Evolutionary conservation across 257 asterid genomes (phyloP).

Genomic region (Lantana camara): DNA sequence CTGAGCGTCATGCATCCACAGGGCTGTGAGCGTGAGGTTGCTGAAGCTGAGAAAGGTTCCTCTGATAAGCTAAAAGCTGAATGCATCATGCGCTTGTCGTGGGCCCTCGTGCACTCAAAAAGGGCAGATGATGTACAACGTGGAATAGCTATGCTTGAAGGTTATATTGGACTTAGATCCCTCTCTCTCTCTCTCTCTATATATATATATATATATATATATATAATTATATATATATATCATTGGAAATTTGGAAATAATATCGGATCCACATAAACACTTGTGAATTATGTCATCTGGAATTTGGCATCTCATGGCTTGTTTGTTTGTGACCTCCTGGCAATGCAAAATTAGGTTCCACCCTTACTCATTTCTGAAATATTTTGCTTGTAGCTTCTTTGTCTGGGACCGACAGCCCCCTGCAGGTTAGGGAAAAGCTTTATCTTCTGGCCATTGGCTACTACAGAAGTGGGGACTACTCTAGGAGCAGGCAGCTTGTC

Average conservation of each 20-base stretch:
- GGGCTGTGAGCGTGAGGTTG: constrained; percentile 95
- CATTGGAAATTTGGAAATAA: background rate
- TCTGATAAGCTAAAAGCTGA: constrained; percentile 72
- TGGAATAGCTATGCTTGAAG: constrained; percentile 98
- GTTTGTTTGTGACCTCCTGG: background rate
- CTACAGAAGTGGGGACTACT: constrained; percentile 76
- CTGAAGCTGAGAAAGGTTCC: constrained; percentile 82
- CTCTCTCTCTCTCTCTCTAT: constrained; percentile 1
- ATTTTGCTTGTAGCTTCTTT: constrained; percentile 66
- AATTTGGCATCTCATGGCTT: constrained; percentile 1
- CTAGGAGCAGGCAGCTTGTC: constrained; percentile 81
- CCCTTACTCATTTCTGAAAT: constrained; percentile 23
- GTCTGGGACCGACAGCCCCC: constrained; percentile 52
- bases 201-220: background rate
- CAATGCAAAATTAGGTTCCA: constrained; percentile 15
- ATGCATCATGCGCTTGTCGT: constrained; percentile 90
- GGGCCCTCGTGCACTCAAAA: constrained; percentile 97
- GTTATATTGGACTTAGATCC: constrained; percentile 34
- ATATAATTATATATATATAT: background rate
- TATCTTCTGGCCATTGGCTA: constrained; percentile 89
- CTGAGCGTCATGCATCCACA: constrained; percentile 38
- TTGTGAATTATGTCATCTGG: background rate
- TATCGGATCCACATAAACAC: background rate
- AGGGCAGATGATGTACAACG: constrained; percentile 81
- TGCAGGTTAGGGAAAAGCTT: constrained; percentile 60